These are phyloP conservation scores for Vachellia pachyceras DNA, from an alignment of 306 rosid genomes.

Conservation along the genomic window DNA sequence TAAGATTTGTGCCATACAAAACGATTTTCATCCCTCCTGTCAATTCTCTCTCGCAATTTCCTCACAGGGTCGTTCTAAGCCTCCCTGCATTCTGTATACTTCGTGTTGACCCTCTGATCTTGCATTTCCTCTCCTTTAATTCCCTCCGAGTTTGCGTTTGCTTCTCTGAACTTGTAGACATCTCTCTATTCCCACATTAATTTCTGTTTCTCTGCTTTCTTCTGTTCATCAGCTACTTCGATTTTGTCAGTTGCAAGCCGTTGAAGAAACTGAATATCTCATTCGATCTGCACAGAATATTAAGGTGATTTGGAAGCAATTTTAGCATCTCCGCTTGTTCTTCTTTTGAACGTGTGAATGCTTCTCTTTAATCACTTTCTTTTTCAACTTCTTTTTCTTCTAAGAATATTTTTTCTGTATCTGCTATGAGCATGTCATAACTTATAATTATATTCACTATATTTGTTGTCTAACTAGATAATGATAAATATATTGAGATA, in stretches of 20 bases:
- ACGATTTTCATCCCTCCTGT: background rate
- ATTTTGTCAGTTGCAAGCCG: slow-evolving; percentile 1
- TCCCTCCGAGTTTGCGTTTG: background rate
- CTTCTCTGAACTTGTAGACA: background rate
- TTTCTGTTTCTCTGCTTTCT: slow-evolving; percentile 1
- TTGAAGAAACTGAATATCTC: background rate
- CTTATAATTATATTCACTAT: background rate
- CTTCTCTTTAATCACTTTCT: background rate
- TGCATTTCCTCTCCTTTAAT: background rate
- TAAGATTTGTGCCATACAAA: slow-evolving; percentile 35
- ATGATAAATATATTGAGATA: background rate
- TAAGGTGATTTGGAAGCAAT: slow-evolving; percentile 16
- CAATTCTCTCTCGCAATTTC: slow-evolving; percentile 14
- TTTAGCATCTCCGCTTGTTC: background rate
- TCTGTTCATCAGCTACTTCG: background rate
- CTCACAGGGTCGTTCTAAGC: slow-evolving; percentile 18
- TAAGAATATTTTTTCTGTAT: background rate
- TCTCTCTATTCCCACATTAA: background rate
- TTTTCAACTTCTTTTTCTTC: background rate
- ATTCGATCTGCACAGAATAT: background rate
- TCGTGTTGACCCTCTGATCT: background rate
- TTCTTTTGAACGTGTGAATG: background rate
- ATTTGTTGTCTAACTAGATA: slow-evolving; percentile 1
- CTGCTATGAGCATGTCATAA: too few relatives aligned
- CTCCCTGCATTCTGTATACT: background rate